Evolutionary conservation across 495 filamentous ascomycete genomes (phyloP), one percentile per base, ranked within the genome.

Genomic region (Hyaloscypha finlandica): DNA sequence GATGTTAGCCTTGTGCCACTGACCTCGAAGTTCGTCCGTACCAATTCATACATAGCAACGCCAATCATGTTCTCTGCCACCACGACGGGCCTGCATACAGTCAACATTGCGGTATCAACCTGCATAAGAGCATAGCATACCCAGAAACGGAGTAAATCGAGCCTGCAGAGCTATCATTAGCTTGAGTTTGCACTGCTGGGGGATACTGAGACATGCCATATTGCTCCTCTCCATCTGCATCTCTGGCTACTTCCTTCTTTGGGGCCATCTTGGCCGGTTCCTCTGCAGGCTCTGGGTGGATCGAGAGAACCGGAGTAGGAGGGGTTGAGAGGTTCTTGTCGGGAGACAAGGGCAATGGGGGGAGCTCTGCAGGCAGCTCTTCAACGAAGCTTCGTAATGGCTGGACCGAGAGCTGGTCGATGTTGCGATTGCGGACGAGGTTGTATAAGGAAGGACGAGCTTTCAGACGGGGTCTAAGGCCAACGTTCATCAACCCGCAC

Each of bases 41-140:
- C 94, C 86, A 99, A 81, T 82, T 99, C 95, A 85, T 99, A 97
- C 96, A 99, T 98, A 74, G 95, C 93, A 88, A 95, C 96, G 75
- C 95, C 95, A 75, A 93, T 91, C 94, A 98, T 97, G 78, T 97
- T 88, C 83, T 98, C 94, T 76, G 96, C 95, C 71, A 98, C 88
- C 70, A 98, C 89, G 81, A 99, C 95, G 72, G 95, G 96, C 61
- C 93, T 95, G 74, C 73, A 75, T 65, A 67, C 53, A 25, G 68
- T 72, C 70, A 71, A 72, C 73, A 76, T 61, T 73, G 67, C 61
- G 67, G 51, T 48, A 20, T 48, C 1, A 61, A 11, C 2, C 11
- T 33, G 58, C 58, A 42, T 59, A 66, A 57, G 11, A 52, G 11
- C 4, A 59, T 33, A 48, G 29, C 84, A 74, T 79, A 92, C 90